A percentile compares a stretch with the other conserved stretches of the same genome.
These are phyloP conservation scores for Beauveria rudraprayagi DNA, from an alignment of 2,329 filamentous ascomycete species.

Conservation along the genomic window DNA sequence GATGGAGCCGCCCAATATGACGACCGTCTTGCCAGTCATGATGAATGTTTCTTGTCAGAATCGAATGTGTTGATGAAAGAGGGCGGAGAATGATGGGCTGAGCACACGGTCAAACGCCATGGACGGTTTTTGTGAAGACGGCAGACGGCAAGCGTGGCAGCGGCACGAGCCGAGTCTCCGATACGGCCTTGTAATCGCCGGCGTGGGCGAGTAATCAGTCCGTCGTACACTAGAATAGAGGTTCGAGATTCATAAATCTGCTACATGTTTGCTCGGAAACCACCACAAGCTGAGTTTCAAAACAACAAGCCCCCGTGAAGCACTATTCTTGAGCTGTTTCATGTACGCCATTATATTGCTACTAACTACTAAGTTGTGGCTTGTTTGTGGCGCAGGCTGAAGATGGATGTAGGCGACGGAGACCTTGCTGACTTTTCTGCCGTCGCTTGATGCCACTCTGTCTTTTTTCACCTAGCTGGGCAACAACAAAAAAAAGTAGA, in stretches of 20 bases:
- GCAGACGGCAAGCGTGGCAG: not conserved
- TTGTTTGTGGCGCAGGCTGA: not conserved
- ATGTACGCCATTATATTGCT: no score
- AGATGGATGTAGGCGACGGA: not conserved
- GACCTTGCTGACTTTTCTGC: not conserved
- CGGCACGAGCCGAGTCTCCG: not conserved
- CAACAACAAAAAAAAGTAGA: not conserved
- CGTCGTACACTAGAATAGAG: not conserved
- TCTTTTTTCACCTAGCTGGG: not conserved
- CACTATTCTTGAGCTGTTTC: not conserved
- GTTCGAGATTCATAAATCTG: not conserved
- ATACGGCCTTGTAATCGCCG: not conserved
- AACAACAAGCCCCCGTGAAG: not conserved
- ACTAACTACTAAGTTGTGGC: not conserved
- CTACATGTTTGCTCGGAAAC: not conserved
- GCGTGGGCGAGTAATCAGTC: not conserved
- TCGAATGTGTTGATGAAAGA: not conserved
- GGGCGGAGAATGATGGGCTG: not conserved
- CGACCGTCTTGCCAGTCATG: constrained; percentile 35
- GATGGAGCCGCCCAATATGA: constrained; percentile 47
- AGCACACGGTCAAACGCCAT: not conserved
- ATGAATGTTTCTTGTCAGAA: not conserved
- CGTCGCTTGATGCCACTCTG: not conserved
- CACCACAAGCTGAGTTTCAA: not conserved
- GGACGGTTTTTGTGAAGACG: not conserved